These are phyloP conservation scores for Rhododendron griersonianum DNA, from an alignment of 148 eudicot species.

Conservation along the genomic window DNA sequence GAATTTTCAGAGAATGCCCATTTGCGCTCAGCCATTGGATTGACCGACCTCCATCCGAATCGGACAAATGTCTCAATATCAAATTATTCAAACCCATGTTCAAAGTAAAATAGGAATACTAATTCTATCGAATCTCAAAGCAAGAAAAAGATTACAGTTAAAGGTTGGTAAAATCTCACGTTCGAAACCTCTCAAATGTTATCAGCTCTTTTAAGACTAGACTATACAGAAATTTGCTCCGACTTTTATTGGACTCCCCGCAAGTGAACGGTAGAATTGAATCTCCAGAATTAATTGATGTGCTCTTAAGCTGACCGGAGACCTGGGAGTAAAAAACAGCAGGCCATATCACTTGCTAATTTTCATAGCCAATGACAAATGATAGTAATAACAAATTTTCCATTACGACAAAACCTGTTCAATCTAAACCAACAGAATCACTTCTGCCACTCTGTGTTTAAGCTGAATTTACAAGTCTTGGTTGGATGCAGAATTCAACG, in stretches of 20 bases:
- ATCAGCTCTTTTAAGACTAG: too few species aligned
- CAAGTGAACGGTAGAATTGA: too few species aligned
- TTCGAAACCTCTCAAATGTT: too few species aligned
- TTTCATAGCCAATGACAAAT: background rate
- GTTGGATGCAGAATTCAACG: background rate
- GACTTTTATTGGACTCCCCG: too few species aligned
- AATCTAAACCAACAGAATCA: background rate
- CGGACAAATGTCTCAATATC: background rate
- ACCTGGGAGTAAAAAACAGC: background rate
- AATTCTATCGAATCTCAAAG: background rate
- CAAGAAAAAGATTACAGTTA: background rate
- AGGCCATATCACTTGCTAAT: background rate
- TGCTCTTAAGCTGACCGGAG: too few species aligned
- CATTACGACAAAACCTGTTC: background rate
- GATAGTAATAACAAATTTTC: background rate
- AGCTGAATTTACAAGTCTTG: background rate
- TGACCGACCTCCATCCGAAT: background rate
- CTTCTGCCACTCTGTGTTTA: background rate
- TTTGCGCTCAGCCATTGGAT: background rate
- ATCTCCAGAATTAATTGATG: too few species aligned
- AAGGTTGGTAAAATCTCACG: too few species aligned
- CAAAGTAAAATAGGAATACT: background rate
- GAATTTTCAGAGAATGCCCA: background rate
- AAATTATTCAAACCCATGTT: background rate
- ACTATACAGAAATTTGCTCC: too few species aligned